Conservation (phyloP, 306 rosid genomes). For the Lathyrus tuberosus region DNA sequence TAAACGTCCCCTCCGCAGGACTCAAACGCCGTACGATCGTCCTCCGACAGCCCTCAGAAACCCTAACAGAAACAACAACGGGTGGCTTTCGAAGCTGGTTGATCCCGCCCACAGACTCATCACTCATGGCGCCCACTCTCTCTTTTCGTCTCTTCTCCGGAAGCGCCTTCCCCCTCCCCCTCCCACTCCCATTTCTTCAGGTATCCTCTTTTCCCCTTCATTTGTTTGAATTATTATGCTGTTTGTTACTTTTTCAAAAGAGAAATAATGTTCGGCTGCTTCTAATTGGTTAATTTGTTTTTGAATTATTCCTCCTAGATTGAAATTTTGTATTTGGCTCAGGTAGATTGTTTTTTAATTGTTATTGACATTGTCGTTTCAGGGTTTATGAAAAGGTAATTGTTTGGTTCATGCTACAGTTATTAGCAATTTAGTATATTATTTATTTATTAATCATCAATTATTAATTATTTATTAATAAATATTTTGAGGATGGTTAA, state of each 20-base stretch:
- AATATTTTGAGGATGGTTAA: conserved; percentile 1
- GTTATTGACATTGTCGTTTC: conserved; percentile 5
- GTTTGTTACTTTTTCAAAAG: neutral
- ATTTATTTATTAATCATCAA: neutral
- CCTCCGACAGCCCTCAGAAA: conserved; percentile 61
- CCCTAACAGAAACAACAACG: conserved; percentile 46
- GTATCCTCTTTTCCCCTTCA: conserved; percentile 22
- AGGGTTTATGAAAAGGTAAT: conserved; percentile 32
- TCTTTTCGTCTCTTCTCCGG: conserved; percentile 75
- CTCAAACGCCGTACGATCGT: conserved; percentile 83
- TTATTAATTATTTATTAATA: neutral
- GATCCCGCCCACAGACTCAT: conserved; percentile 93
- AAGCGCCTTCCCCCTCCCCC: conserved; percentile 75
- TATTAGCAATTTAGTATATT: neutral
- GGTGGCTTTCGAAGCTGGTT: conserved; percentile 87
- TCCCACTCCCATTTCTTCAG: conserved; percentile 45
- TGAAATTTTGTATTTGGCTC: neutral
- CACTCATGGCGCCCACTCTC: conserved; percentile 59
- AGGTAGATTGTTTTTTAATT: neutral
- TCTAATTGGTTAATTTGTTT: conserved; percentile 5
- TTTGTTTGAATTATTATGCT: neutral
- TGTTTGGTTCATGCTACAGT: neutral
- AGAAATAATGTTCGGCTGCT: neutral
- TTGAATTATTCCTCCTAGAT: neutral
- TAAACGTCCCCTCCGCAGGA: conserved; percentile 60